A percentile compares a stretch with the other conserved stretches of the same genome.
Evolutionary conservation across 108 stramenopile genomes (phyloP).

Genomic region (Fragilariopsis cylindrus): DNA sequence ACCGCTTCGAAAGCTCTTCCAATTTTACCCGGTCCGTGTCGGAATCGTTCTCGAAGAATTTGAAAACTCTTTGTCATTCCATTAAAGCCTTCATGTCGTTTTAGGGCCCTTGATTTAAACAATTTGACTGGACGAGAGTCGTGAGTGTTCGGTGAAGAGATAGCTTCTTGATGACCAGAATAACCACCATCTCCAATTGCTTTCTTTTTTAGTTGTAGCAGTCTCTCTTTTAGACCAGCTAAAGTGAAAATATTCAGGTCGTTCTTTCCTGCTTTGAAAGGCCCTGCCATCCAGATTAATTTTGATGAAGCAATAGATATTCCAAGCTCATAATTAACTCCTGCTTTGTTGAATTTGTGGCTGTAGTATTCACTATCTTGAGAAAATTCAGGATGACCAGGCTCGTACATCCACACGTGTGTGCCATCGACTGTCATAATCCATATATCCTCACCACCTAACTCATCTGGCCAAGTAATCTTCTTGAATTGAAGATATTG

Average conservation of each 20-base stretch:
- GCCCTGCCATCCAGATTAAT: slow-evolving; percentile 32
- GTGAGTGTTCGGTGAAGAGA: too few relatives aligned
- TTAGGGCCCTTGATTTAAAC: too few relatives aligned
- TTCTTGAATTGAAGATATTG: slow-evolving; percentile 10
- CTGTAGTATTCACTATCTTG: slow-evolving; percentile 16
- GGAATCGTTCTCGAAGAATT: too few relatives aligned
- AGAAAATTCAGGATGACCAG: not conserved
- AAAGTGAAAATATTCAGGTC: slow-evolving; percentile 24
- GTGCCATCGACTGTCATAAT: slow-evolving; percentile 26
- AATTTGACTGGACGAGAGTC: too few relatives aligned
- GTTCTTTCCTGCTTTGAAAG: slow-evolving; percentile 20
- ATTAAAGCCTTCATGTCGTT: too few relatives aligned
- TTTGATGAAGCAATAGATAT: slow-evolving; percentile 4
- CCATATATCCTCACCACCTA: slow-evolving; percentile 5
- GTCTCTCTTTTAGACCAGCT: slow-evolving; percentile 11
- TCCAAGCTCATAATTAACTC: slow-evolving; percentile 27
- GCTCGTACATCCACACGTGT: slow-evolving; percentile 25
- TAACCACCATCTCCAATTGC: too few relatives aligned
- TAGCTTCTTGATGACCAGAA: too few relatives aligned
- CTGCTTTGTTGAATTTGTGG: slow-evolving; percentile 29
- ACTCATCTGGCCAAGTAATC: slow-evolving; percentile 28
- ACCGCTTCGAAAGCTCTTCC: too few relatives aligned
- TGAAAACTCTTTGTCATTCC: too few relatives aligned
- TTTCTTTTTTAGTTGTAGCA: not conserved
- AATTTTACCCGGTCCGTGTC: too few relatives aligned